These are phyloP conservation scores for Boletus huronensis DNA, from an alignment of 768 basidiomycete genomes.

Conservation along the genomic window DNA sequence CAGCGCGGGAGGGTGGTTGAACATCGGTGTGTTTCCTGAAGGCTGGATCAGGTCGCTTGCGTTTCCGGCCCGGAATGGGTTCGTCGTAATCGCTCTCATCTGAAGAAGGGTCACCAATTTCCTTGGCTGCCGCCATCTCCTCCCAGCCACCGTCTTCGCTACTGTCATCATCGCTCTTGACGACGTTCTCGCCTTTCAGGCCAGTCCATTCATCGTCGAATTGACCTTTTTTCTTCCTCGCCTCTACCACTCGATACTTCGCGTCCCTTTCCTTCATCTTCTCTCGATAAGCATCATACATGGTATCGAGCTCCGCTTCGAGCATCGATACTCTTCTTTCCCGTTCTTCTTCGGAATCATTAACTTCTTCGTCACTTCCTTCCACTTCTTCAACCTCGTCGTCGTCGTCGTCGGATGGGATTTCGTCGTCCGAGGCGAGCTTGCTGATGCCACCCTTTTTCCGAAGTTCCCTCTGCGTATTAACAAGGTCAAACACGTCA, in stretches of 20 bases:
- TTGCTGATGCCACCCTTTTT: conserved; percentile 40
- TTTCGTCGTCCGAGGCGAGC: conserved; percentile 42
- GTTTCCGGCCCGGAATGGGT: conserved; percentile 37
- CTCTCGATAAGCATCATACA: conserved; percentile 86
- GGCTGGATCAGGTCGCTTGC: conserved; percentile 31
- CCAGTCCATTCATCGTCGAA: conserved; percentile 77
- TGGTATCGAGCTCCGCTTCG: conserved; percentile 82
- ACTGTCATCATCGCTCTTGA: conserved; percentile 38
- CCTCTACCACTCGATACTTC: conserved; percentile 82
- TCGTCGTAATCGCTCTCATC: conserved; percentile 49
- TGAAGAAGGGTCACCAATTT: conserved; percentile 44
- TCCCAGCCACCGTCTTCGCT: conserved; percentile 68
- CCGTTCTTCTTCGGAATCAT: conserved; percentile 68
- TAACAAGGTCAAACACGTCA: conserved; percentile 84
- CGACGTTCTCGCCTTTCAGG: conserved; percentile 46
- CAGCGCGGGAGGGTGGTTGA: conserved; percentile 47
- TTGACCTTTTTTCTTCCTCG: conserved; percentile 66
- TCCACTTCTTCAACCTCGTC: conserved; percentile 33
- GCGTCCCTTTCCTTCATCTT: conserved; percentile 78
- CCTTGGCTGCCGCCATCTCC: conserved; percentile 54
- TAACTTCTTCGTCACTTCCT: conserved; percentile 39
- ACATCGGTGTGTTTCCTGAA: conserved; percentile 38
- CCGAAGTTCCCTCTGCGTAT: conserved; percentile 47
- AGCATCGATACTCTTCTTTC: conserved; percentile 58
- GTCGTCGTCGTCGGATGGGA: conserved; percentile 43